Evolutionary conservation across 2,329 filamentous ascomycete species (phyloP).

Genomic region (Colletotrichum sp.): DNA sequence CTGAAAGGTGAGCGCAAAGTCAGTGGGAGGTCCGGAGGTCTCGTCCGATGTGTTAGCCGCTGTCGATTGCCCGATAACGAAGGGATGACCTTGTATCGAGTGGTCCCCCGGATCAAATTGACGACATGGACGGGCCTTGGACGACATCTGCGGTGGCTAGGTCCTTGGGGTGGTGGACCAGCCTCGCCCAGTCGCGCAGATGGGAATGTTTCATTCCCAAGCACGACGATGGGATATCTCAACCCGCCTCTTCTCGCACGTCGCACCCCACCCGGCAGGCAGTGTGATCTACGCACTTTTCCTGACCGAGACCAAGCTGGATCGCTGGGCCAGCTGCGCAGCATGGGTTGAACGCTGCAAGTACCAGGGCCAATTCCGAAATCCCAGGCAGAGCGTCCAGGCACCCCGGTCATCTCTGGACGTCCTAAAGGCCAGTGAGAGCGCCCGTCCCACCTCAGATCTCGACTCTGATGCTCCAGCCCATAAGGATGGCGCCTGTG

Average conservation of each 20-base stretch:
- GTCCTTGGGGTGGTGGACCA: background rate
- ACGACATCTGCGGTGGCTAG: background rate
- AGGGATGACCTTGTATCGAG: constrained; percentile 14
- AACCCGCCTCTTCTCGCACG: background rate
- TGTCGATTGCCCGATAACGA: constrained; percentile 12
- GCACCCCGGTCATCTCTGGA: background rate
- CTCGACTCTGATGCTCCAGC: background rate
- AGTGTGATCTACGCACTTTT: constrained; percentile 18
- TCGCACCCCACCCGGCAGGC: constrained; percentile 6
- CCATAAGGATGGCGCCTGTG: background rate
- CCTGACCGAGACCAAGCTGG: constrained; percentile 12
- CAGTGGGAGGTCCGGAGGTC: background rate
- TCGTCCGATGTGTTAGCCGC: constrained; percentile 10
- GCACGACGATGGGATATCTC: constrained; percentile 14
- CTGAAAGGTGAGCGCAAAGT: background rate
- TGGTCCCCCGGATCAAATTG: background rate
- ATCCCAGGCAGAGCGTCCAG: background rate
- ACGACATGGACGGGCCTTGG: background rate
- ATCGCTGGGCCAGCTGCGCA: constrained; percentile 10
- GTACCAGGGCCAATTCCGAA: background rate
- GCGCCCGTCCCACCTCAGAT: background rate
- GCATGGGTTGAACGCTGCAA: background rate
- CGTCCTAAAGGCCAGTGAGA: background rate
- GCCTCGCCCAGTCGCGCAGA: constrained; percentile 13
- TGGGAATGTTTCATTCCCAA: constrained; percentile 19